Conservation (phyloP, 768 basidiomycete species). For the Bullera alba region DNA sequence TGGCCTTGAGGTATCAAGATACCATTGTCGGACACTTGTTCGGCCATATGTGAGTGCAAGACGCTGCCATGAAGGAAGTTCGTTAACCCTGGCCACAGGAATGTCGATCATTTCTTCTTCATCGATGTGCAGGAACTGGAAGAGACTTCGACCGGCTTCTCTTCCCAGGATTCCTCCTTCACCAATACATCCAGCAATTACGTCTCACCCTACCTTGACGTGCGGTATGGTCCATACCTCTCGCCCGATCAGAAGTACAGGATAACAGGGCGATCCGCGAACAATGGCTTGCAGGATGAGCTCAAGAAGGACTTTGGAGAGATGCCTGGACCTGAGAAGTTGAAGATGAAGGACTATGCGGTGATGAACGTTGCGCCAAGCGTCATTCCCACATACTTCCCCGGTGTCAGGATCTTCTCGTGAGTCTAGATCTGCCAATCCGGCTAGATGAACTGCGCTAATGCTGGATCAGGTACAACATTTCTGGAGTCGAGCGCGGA, state of each 20-base stretch:
- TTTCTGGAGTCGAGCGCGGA: conserved; percentile 47
- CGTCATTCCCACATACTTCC: conserved; percentile 81
- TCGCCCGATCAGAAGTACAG: conserved; percentile 9
- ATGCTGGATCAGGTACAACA: conserved; percentile 53
- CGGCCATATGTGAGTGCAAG: conserved; percentile 55
- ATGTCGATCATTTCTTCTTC: conserved; percentile 59
- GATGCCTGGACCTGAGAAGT: conserved; percentile 52
- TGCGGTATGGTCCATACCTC: conserved; percentile 10
- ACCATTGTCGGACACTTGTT: conserved; percentile 79
- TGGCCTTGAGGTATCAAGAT: conserved; percentile 76
- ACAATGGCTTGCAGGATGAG: conserved; percentile 48
- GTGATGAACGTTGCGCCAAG: conserved; percentile 74
- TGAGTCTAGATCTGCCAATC: conserved; percentile 43
- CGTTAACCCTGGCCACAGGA: conserved; percentile 51
- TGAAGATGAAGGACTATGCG: conserved; percentile 61
- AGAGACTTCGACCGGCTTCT: conserved; percentile 5
- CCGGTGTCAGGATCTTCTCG: conserved; percentile 69
- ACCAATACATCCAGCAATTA: neutral
- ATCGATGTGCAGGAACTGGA: conserved; percentile 45
- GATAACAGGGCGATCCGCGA: conserved; percentile 42
- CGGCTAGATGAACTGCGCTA: neutral
- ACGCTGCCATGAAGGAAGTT: neutral
- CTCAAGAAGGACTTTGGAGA: conserved; percentile 61
- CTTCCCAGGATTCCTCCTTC: conserved; percentile 3
- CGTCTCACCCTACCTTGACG: neutral